These are phyloP conservation scores for Phytophthora sojae DNA, from an alignment of 352 stramenopile species.

Conservation along the genomic window DNA sequence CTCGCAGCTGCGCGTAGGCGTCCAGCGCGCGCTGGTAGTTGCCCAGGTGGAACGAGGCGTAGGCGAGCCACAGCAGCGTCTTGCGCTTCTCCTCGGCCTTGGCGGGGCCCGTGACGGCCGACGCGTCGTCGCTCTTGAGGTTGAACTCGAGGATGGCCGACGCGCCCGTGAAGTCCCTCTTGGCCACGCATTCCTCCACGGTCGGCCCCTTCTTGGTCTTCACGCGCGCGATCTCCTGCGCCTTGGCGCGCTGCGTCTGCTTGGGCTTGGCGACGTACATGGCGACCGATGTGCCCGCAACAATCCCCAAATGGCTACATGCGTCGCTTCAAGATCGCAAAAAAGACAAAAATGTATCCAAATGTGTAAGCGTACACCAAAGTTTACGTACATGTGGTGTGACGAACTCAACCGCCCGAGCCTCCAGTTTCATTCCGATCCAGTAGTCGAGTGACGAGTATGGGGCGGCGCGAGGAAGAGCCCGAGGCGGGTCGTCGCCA, in stretches of 20 bases:
- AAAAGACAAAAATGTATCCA: neutral
- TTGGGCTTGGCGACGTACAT: slow-evolving; percentile 89
- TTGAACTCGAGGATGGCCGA: slow-evolving; percentile 96
- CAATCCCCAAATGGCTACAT: neutral
- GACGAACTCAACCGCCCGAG: neutral
- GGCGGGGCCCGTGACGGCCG: slow-evolving; percentile 30
- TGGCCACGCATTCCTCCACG: slow-evolving; percentile 77
- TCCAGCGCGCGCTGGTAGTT: slow-evolving; percentile 95
- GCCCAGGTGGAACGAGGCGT: slow-evolving; percentile 95
- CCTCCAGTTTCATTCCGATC: neutral
- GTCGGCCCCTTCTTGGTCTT: slow-evolving; percentile 85
- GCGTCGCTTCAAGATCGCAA: slow-evolving; percentile 38
- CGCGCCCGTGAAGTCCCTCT: slow-evolving; percentile 95
- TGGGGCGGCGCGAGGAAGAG: slow-evolving; percentile 41
- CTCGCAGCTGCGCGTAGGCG: slow-evolving; percentile 86
- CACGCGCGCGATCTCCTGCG: slow-evolving; percentile 68
- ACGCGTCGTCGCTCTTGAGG: slow-evolving; percentile 86
- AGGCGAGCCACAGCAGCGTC: slow-evolving; percentile 94
- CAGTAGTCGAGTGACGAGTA: slow-evolving; percentile 3
- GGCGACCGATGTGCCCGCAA: neutral
- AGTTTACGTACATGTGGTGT: neutral
- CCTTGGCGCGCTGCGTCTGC: slow-evolving; percentile 74
- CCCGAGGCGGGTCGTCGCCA: slow-evolving; percentile 25
- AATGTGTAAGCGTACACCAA: neutral
- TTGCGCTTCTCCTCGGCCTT: slow-evolving; percentile 66